Conservation (phyloP, 495 filamentous ascomycete genomes). For the Penicillium bovifimosum region DNA sequence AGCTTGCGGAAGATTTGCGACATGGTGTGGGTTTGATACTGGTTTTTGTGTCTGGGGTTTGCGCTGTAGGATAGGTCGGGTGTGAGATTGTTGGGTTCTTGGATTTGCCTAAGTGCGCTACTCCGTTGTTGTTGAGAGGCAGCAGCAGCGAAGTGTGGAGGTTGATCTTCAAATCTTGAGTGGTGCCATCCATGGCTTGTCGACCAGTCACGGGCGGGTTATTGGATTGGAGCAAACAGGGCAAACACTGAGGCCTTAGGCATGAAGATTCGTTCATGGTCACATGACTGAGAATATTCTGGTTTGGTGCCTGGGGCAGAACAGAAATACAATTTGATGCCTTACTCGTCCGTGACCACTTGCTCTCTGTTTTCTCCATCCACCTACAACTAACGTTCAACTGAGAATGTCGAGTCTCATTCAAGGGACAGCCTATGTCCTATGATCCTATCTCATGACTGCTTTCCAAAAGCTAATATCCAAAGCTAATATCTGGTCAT, state of each 20-base stretch:
- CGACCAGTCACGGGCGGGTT: conserved; percentile 15
- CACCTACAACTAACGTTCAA: too few species aligned
- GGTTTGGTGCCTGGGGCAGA: too few species aligned
- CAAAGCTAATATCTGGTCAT: too few species aligned
- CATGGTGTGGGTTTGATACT: conserved; percentile 21
- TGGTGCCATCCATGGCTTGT: conserved; percentile 13
- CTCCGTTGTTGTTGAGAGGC: neutral
- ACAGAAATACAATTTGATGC: too few species aligned
- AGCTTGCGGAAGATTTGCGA: conserved; percentile 39
- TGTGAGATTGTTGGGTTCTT: neutral
- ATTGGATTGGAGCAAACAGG: neutral
- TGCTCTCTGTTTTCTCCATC: too few species aligned
- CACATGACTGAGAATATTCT: too few species aligned
- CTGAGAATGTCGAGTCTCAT: too few species aligned
- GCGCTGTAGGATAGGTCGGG: neutral
- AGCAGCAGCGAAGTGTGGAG: neutral
- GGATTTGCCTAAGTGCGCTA: neutral
- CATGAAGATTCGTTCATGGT: too few species aligned
- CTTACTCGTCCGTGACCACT: too few species aligned
- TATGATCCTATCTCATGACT: too few species aligned
- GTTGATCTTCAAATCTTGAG: conserved; percentile 9
- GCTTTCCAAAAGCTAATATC: too few species aligned
- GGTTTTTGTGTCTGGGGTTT: neutral
- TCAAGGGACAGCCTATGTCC: too few species aligned
- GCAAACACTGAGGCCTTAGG: conserved; percentile 19